Evolutionary conservation across 179 eudicot species (phyloP), one percentile per base, ranked within the genome.

Genomic region (Corrigiola litoralis): DNA sequence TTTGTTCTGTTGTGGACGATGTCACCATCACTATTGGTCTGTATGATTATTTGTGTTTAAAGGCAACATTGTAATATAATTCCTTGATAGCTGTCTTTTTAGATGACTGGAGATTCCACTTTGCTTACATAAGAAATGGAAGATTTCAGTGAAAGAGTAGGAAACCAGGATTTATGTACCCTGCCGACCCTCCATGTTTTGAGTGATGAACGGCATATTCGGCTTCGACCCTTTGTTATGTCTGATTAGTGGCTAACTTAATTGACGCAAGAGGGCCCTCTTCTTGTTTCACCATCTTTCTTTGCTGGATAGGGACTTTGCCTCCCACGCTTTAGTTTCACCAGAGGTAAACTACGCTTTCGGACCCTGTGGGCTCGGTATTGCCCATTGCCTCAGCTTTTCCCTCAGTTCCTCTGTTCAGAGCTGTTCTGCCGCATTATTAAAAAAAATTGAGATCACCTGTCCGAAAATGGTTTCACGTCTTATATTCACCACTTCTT

Each of bases 161-260:
- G 63, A 47, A 33, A 25, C 23, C 44, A 33, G 52, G 69, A 52
- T 57, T 27, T 62, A 24, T 73, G 70, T 73, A 64, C 44, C 46
- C 36, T 59, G 56, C 42, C 32, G 54, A 74, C 62, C 76, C 67
- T 66, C 65, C 75, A 73, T 60, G 54, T 67, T 23, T 51, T 32
- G 74, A 54, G 67, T 50, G 40, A 34, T 55, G 24, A 45, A 37
- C 5, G 55, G 51, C n/a, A 49, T 24, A 50, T 66, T 47, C 69
- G 33, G 61, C 17, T 27, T 7, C 23, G 31, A 60, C 62, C 51
- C 49, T 21, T 32, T 68, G 49, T 65, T 59, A 49, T 75, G 80
- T 63, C 63, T 61, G 76, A 49, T 48, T 72, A 29, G 72, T 82
- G 80, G 78, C 72, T 58, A 57, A 46, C 55, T 20, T 40, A 51